Base-by-base conservation (phyloP, 768 basidiomycete genomes). In the Kondoa subrosea region DNA sequence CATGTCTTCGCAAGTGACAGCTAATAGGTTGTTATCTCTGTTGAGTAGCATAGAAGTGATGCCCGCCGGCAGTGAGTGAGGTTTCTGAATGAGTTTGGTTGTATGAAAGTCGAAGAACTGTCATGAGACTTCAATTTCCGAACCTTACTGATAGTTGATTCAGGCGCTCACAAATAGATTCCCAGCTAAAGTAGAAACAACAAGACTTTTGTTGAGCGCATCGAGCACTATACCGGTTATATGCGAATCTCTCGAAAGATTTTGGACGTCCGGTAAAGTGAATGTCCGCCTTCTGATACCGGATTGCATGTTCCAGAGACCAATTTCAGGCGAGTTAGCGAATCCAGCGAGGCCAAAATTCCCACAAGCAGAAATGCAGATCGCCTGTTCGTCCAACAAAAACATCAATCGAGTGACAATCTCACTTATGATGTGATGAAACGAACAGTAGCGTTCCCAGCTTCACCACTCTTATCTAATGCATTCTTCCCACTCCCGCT, bases 71-170 rank as follows among this genome's bases (percentile, higher is more conserved):
- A 95, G 74, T 12, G 83, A 77, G 61, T 91, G 67, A 0, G 84
- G 84, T 65, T 86, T 78, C 12, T 40, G 29, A 68, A 87, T 83
- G 68, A 90, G 79, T 73, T 84, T 84, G 12, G 88, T 84, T 1
- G 86, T 85, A 73, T 93, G 89, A 77, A 99, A 97, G 76, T 97
- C 88, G 73, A 97, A 99, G 79, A 96, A 96, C 92, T 99, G 72
- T 34, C 29, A 30, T 3, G 58, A 15, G 58, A 16, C 34, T 16
- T 30, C 68, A 67, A 30, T 68, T 66, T 26, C 57, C 59, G 34
- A 65, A 34, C 0, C 17, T 27, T 15, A 14, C 8, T 8, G 21
- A n/a, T 56, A 57, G 32, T 15, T 65, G 33, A 34, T n/a, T n/a
- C 59, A n/a, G n/a, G 34, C 1, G 81, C 87, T 67, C 73, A 92